Base-by-base conservation (phyloP, 768 basidiomycete species). In the Boletus subcaerulescens region DNA sequence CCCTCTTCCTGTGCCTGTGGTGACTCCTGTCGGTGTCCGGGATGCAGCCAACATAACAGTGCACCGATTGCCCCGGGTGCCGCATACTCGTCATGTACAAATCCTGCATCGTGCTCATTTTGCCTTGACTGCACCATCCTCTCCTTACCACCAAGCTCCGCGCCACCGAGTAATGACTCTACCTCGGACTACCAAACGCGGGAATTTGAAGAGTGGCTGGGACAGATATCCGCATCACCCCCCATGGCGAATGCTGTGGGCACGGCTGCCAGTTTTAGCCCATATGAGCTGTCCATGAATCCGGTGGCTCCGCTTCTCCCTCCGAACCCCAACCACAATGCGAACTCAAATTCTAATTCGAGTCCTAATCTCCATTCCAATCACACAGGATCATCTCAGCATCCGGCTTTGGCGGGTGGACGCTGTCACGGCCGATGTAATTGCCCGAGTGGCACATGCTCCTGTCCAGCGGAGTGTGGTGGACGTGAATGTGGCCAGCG, bases 111-210 rank as follows among this genome's bases (percentile, higher is more conserved):
- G 0, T 79, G 78, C 46, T 64, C 71, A 2, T 75, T 79, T 33
- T 89, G 87, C 57, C 69, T 87, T 3, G 85, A 87, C 55, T 88
- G 84, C 64, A 80, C 83, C 41, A 80, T 87, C 56, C 71, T 83
- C 41, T 75, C 82, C 0, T 68, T 80, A 51, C 74, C 80, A 5
- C 64, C 75, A 8, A 73, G 74, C 7, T 61, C 77, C 22, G 73
- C 77, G 10, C 70, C 79, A 39, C 76, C 77, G 52, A 75, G 68
- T 14, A 60, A 70, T 3, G 71, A 74, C 45, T 69, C 77, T 66
- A 70, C 76, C 65, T 73, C 72, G 60, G 76, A 80, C 56, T 66
- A 71, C 26, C 72, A 76, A 60, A 69, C 73, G 36, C 74, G 74
- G 29, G 74, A 77, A 53, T 79, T 86, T 41, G 85, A 85, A 62